Percentiles rank a stretch among this genome's conserved stretches.
These are phyloP conservation scores for Ensete glaucum DNA, from an alignment of 176 grass and related monocot species.

Conservation along the genomic window DNA sequence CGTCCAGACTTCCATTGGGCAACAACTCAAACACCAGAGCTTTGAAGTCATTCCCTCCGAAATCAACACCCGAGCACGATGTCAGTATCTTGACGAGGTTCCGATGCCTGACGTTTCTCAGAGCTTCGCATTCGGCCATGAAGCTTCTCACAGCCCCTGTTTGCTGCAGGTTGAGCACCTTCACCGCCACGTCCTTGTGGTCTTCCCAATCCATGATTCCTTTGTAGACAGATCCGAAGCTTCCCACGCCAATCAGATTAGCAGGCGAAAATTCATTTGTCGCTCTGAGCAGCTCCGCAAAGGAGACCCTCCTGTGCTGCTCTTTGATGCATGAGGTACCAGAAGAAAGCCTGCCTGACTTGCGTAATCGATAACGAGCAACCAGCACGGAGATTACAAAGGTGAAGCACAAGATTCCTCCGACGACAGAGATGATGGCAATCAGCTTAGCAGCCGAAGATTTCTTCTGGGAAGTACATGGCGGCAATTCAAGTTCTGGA, in stretches of 20 bases:
- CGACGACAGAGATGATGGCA: background rate
- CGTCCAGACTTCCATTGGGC: slow-evolving; percentile 39
- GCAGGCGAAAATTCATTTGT: slow-evolving; percentile 35
- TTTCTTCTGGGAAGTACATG: background rate
- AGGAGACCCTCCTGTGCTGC: slow-evolving; percentile 23
- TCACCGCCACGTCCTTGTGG: slow-evolving; percentile 34
- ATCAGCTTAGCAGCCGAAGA: background rate
- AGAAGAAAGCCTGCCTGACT: background rate
- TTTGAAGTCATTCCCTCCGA: slow-evolving; percentile 36
- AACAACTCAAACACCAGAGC: slow-evolving; percentile 44
- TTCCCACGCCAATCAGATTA: slow-evolving; percentile 41
- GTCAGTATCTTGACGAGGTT: slow-evolving; percentile 50
- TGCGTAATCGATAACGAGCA: background rate
- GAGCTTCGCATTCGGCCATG: slow-evolving; percentile 41
- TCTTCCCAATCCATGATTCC: slow-evolving; percentile 11
- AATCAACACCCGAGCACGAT: slow-evolving; percentile 42
- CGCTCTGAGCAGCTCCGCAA: slow-evolving; percentile 34
- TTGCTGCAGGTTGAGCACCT: slow-evolving; percentile 46
- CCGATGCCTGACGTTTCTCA: slow-evolving; percentile 38
- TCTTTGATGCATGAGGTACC: background rate
- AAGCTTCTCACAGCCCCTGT: slow-evolving; percentile 40
- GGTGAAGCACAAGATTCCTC: background rate
- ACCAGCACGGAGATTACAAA: background rate
- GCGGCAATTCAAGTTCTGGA: slow-evolving; percentile 3
- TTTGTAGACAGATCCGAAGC: slow-evolving; percentile 35